Conservation (phyloP, 345 rosid species). For the Rhodomyrtus tomentosa region DNA sequence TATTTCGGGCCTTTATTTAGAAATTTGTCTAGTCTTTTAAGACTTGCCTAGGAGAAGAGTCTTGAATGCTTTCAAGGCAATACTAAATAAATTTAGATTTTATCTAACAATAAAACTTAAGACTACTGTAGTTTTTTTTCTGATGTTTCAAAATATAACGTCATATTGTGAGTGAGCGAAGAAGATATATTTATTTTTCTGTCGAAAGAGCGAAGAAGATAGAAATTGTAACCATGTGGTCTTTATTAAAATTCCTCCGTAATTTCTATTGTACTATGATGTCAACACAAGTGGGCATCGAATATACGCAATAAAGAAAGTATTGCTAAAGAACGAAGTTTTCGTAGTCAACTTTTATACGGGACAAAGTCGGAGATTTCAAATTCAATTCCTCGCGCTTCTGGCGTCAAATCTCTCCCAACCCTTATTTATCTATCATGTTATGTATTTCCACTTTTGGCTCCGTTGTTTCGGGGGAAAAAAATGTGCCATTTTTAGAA, state of each 20-base stretch:
- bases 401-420: neutral
- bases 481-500: no score
- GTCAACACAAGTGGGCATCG: neutral
- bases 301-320: neutral
- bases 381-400: neutral
- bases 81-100: no score
- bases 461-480: no score
- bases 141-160: neutral
- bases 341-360: neutral
- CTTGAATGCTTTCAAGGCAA: neutral
- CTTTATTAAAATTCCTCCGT: neutral
- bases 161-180: neutral
- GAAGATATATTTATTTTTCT: neutral
- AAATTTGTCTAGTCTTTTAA: neutral
- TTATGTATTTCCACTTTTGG: neutral
- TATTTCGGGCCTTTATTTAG: no score
- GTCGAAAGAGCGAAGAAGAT: neutral
- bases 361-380: neutral
- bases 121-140: neutral
- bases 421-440: neutral
- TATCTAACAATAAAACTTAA: neutral
- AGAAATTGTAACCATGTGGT: neutral
- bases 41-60: fast-evolving
- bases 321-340: neutral
- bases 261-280: neutral